These are phyloP conservation scores for Xylaria hypoxylon DNA, from an alignment of 2,329 filamentous ascomycete species.

Conservation along the genomic window DNA sequence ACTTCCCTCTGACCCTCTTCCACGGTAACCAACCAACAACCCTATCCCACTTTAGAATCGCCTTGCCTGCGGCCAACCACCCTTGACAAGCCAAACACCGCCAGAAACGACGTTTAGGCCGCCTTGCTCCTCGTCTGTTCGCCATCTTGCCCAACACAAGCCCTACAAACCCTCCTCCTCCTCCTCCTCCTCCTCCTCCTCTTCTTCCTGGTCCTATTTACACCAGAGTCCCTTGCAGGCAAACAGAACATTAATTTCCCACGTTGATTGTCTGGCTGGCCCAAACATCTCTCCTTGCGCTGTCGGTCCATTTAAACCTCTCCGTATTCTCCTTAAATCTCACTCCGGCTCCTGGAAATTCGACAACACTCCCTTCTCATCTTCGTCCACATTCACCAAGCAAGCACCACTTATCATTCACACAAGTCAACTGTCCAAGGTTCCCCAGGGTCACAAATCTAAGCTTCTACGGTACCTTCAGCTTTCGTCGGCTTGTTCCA, in stretches of 20 bases:
- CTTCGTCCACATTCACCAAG: constrained; percentile 15
- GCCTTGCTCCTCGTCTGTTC: constrained; percentile 12
- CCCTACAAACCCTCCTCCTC: constrained; percentile 47
- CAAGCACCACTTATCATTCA: constrained; percentile 3
- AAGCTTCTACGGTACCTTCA: neutral
- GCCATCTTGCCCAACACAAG: constrained; percentile 25
- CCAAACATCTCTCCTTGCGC: constrained; percentile 5
- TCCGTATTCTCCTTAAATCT: constrained; percentile 37
- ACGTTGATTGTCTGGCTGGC: constrained; percentile 24
- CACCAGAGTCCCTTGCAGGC: constrained; percentile 35
- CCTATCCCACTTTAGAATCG: neutral
- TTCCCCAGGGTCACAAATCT: neutral
- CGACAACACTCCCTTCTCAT: constrained; percentile 15
- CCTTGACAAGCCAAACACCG: constrained; percentile 9
- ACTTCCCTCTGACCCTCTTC: neutral
- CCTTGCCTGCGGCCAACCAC: neutral
- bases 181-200: too few species aligned
- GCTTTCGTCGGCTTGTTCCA: neutral
- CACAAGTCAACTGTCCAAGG: too few species aligned
- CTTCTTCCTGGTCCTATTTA: too few species aligned
- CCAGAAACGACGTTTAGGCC: constrained; percentile 11
- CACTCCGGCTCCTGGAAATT: constrained; percentile 8
- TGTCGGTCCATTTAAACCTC: constrained; percentile 41
- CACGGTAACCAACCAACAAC: constrained; percentile 14
- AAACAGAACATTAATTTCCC: constrained; percentile 36